Percentiles rank a stretch among this genome's conserved stretches.
Conservation (phyloP, 345 rosid genomes). For the Gynandropsis gynandra region DNA sequence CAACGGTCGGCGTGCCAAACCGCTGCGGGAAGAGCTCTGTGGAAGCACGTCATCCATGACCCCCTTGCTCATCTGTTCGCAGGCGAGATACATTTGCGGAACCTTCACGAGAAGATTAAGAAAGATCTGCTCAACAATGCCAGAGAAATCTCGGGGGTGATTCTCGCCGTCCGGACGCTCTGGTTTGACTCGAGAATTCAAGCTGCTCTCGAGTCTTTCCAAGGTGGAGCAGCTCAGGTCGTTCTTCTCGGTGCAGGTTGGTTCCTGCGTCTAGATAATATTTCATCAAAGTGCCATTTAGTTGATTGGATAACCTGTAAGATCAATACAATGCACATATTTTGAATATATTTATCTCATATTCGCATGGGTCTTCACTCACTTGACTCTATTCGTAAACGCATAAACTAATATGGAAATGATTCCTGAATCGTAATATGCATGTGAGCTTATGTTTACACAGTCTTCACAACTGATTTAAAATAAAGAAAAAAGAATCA, state of each 20-base stretch:
- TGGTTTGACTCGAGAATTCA: constrained; percentile 85
- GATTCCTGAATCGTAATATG: too few relatives aligned
- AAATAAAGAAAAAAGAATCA: too few relatives aligned
- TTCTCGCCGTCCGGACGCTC: constrained; percentile 77
- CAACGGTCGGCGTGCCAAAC: constrained; percentile 76
- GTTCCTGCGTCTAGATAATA: neutral
- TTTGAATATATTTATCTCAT: too few relatives aligned
- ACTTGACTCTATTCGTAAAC: too few relatives aligned
- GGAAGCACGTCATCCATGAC: constrained; percentile 74
- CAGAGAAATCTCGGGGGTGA: constrained; percentile 68
- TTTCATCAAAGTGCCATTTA: too few relatives aligned
- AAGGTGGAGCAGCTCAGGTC: constrained; percentile 45
- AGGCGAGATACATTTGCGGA: constrained; percentile 70
- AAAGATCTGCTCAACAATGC: constrained; percentile 64
- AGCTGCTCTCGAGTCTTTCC: constrained; percentile 56
- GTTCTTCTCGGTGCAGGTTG: constrained; percentile 96
- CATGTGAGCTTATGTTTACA: too few relatives aligned
- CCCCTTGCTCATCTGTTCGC: constrained; percentile 79
- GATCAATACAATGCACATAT: too few relatives aligned
- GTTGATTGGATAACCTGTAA: too few relatives aligned
- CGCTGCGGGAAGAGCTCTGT: constrained; percentile 89
- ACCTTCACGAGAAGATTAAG: constrained; percentile 64
- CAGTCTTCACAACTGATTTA: too few relatives aligned
- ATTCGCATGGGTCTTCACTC: too few relatives aligned
- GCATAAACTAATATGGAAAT: too few relatives aligned